Evolutionary conservation across 192 early-diverging fungal genomes (phyloP), one percentile per base, ranked within the genome.

Genomic region (Podila horticola): DNA sequence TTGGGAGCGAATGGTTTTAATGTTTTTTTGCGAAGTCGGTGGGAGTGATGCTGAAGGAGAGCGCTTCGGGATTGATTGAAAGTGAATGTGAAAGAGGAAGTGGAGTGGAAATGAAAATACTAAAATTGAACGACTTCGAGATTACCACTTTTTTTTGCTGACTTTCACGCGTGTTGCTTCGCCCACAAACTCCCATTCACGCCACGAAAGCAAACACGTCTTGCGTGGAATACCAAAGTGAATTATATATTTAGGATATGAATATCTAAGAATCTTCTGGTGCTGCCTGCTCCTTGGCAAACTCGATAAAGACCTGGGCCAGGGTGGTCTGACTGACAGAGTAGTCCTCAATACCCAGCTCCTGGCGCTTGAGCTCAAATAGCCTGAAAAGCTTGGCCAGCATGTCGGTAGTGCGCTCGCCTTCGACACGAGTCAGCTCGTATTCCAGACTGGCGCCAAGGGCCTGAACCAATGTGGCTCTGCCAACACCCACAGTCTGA

Each of bases 301-400:
- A 85, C 58, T 86, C 81, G 45, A 92, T 83, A 75, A 92, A 92
- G n/a, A 91, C 88, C 61, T 90, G 85, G 41, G 90, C 88, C 33
- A 92, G 67, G 1, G 87, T 89, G 7, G 90, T 86, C 71, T 91
- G 91, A 34, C 86, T 85, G 31, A 91, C 86, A 26, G 84, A 85
- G 63, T 88, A 92, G 52, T 91, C 89, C 48, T 74, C 64, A 60
- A 92, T 72, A 13, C 84, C 83, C 4, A 75, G 59, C 2, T 59
- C 34, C 11, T 31, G 30, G 31, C 85, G 77, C 34, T 64, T 58
- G 41, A 63, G 59, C 58, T 88, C 85, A 67, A 92, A 71, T 12
- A 84, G 29, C 29, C 75, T 74, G 71, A 92, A 90, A n/a, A 88
- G 70, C 58, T 71, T 72, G 12, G 84, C 83, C 26, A 91, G 51